These are phyloP conservation scores for Stereum hirsutum DNA, from an alignment of 1,284 basidiomycete species.

Conservation along the genomic window DNA sequence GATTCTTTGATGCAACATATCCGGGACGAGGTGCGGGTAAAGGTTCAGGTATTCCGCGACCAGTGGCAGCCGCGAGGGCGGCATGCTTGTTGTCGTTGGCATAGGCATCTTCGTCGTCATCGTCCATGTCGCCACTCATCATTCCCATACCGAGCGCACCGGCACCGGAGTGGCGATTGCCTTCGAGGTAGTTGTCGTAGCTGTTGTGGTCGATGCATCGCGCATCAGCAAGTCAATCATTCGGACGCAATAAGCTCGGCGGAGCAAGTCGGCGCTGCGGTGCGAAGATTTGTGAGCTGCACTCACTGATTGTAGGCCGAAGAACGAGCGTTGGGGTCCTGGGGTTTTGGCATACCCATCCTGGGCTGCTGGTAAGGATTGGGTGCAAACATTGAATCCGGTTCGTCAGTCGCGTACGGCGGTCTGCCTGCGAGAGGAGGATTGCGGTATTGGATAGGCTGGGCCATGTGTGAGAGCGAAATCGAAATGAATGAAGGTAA, in stretches of 20 bases:
- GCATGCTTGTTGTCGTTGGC: constrained; percentile 30
- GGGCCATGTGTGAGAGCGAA: constrained; percentile 15
- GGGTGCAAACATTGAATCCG: constrained; percentile 43
- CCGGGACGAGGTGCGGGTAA: constrained; percentile 45
- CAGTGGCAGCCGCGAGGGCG: constrained; percentile 25
- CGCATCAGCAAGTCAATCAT: too few species aligned
- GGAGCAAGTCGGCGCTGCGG: too few species aligned
- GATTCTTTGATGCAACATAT: constrained; percentile 38
- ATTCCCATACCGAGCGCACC: constrained; percentile 44
- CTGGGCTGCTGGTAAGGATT: constrained; percentile 28
- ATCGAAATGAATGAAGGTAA: neutral
- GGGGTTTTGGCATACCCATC: constrained; percentile 26
- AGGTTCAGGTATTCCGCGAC: constrained; percentile 26
- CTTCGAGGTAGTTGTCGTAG: constrained; percentile 52
- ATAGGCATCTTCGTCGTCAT: constrained; percentile 32
- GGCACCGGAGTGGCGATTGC: constrained; percentile 39
- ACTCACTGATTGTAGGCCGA: constrained; percentile 66
- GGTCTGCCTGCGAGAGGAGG: constrained; percentile 52
- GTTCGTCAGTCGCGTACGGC: constrained; percentile 60
- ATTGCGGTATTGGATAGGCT: constrained; percentile 21
- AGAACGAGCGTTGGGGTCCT: constrained; percentile 34
- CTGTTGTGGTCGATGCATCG: too few species aligned
- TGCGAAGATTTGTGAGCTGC: constrained; percentile 5
- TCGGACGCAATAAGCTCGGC: too few species aligned
- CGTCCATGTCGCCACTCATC: constrained; percentile 34